Conservation (phyloP, 1,284 basidiomycete species). For the Leccinum pachyderme region DNA sequence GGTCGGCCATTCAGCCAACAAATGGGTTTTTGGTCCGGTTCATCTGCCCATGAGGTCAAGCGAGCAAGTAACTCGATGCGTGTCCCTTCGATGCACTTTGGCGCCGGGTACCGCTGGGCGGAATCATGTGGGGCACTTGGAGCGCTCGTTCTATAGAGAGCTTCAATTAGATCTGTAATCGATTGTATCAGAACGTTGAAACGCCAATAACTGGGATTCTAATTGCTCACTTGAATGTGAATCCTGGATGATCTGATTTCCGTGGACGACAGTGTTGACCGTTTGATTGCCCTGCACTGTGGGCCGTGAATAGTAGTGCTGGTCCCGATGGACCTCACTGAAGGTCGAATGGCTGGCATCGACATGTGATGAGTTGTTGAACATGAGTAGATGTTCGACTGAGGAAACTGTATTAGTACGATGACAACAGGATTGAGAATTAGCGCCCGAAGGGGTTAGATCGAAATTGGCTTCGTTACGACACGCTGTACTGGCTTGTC, state of each 20-base stretch:
- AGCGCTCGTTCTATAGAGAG: slow-evolving; percentile 9
- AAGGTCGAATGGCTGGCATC: slow-evolving; percentile 27
- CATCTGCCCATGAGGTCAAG: slow-evolving; percentile 17
- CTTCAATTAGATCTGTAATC: slow-evolving; percentile 2
- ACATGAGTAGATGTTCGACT: slow-evolving; percentile 12
- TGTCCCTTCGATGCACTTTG: slow-evolving; percentile 25
- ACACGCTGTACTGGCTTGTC: too few relatives aligned
- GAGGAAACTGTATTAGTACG: too few relatives aligned
- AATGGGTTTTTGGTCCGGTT: slow-evolving; percentile 7
- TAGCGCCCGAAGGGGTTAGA: too few relatives aligned
- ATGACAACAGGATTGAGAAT: too few relatives aligned
- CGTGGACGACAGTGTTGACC: slow-evolving; percentile 21
- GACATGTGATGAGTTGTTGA: slow-evolving; percentile 23
- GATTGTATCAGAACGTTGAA: neutral
- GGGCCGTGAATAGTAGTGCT: slow-evolving; percentile 13
- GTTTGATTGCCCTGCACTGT: slow-evolving; percentile 16
- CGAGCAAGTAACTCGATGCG: slow-evolving; percentile 19
- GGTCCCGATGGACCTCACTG: slow-evolving; percentile 23
- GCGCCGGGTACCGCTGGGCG: slow-evolving; percentile 20
- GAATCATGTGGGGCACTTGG: slow-evolving; percentile 21
- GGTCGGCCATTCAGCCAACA: slow-evolving; percentile 22
- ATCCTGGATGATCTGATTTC: slow-evolving; percentile 21
- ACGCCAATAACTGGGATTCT: neutral
- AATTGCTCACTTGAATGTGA: slow-evolving; percentile 11
- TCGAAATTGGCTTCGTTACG: too few relatives aligned